A percentile compares a stretch with the other conserved stretches of the same genome.
Conservation (phyloP, 257 asterid species). For the Marsdenia floribunda region DNA sequence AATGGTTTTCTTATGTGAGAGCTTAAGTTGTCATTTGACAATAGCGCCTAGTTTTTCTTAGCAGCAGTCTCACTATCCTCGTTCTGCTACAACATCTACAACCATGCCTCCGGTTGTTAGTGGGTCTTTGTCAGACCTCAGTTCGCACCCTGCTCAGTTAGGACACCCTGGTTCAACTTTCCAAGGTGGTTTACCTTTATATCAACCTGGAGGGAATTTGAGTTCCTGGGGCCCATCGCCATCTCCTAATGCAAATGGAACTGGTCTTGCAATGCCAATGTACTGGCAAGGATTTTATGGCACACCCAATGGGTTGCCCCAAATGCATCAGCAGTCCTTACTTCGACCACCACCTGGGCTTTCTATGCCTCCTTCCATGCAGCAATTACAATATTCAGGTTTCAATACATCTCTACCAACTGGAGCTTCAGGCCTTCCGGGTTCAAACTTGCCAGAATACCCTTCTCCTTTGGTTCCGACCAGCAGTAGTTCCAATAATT, state of each 20-base stretch:
- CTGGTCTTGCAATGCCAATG: constrained; percentile 83
- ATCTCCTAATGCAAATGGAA: constrained; percentile 58
- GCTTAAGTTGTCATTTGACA: constrained; percentile 20
- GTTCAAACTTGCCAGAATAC: constrained; percentile 51
- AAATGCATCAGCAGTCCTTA: constrained; percentile 70
- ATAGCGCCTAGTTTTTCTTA: constrained; percentile 7
- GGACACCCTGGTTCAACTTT: constrained; percentile 59
- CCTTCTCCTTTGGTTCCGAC: constrained; percentile 42
- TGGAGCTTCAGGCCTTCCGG: constrained; percentile 41
- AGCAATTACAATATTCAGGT: constrained; percentile 68
- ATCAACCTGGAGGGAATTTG: constrained; percentile 88
- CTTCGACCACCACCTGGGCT: constrained; percentile 82
- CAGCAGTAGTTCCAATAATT: constrained; percentile 33
- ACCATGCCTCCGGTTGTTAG: constrained; percentile 59
- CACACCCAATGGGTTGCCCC: constrained; percentile 71
- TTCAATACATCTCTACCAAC: constrained; percentile 55
- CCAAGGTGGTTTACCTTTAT: constrained; percentile 68
- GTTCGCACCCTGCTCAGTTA: constrained; percentile 58
- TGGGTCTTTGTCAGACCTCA: constrained; percentile 47
- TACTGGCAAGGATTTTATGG: constrained; percentile 96
- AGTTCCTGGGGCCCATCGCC: constrained; percentile 77
- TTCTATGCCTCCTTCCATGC: constrained; percentile 71
- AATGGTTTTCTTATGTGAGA: constrained; percentile 13
- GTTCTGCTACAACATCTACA: constrained; percentile 52
- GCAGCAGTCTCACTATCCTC: constrained; percentile 89